Evolutionary conservation across 495 filamentous ascomycete genomes (phyloP).

Genomic region (Paragyromitra xinjiangensis): DNA sequence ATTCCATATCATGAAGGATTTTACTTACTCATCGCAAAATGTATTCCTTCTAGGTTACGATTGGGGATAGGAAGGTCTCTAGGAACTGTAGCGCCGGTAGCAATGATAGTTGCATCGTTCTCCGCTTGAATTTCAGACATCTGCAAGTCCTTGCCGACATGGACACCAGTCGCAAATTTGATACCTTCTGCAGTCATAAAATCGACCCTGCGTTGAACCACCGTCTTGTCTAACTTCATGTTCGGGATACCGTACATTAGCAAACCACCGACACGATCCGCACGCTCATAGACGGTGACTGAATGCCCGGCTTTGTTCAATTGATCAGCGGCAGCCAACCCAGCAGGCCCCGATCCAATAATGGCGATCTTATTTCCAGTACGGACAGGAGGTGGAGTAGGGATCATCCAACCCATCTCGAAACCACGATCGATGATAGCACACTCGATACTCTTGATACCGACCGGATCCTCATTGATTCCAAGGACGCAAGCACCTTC

Average conservation of each 20-base stretch:
- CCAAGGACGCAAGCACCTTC: slow-evolving; percentile 97
- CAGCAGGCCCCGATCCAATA: slow-evolving; percentile 93
- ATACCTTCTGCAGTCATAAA: slow-evolving; percentile 95
- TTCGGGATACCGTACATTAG: slow-evolving; percentile 99
- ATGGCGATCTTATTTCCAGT: slow-evolving; percentile 91
- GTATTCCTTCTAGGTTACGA: slow-evolving; percentile 90
- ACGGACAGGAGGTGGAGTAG: slow-evolving; percentile 77
- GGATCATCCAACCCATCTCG: slow-evolving; percentile 99
- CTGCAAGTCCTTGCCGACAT: slow-evolving; percentile 81
- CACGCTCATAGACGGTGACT: slow-evolving; percentile 95
- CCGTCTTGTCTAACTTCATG: slow-evolving; percentile 99
- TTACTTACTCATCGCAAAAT: slow-evolving; percentile 83
- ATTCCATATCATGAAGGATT: neutral
- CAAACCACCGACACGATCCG: slow-evolving; percentile 90
- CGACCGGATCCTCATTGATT: slow-evolving; percentile 96
- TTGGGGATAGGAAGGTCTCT: slow-evolving; percentile 93
- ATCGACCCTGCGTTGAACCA: slow-evolving; percentile 94
- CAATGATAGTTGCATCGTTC: slow-evolving; percentile 89
- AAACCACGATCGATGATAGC: slow-evolving; percentile 99
- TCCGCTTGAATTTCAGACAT: slow-evolving; percentile 77
- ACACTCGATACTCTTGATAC: slow-evolving; percentile 99
- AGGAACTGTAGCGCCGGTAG: slow-evolving; percentile 96
- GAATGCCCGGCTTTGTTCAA: slow-evolving; percentile 91
- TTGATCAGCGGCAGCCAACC: slow-evolving; percentile 92
- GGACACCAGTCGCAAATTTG: slow-evolving; percentile 77